Conservation (phyloP, 805 yeast genomes). For the Danielia reshetovae region DNA sequence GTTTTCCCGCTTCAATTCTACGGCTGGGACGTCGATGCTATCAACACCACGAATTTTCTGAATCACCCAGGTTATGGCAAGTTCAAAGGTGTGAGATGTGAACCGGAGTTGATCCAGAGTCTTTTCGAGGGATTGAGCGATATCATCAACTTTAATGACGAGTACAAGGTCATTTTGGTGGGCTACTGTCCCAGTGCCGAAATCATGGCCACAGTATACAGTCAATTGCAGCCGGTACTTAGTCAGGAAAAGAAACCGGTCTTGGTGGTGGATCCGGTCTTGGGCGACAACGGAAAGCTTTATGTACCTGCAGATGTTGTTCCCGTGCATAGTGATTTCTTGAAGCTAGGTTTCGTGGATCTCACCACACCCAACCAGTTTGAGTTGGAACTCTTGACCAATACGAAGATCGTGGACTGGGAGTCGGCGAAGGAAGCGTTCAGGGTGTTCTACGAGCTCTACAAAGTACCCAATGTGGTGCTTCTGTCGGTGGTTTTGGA, state of each 20-base stretch:
- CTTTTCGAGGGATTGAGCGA: slow-evolving; percentile 54
- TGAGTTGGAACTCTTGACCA: slow-evolving; percentile 73
- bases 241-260: slow-evolving; percentile 33
- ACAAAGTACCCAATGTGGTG: slow-evolving; percentile 49
- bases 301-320: slow-evolving; percentile 65
- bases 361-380: slow-evolving; percentile 87
- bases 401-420: slow-evolving; percentile 37
- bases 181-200: slow-evolving; percentile 72
- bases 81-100: slow-evolving; percentile 26
- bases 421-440: slow-evolving; percentile 37
- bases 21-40: slow-evolving; percentile 19
- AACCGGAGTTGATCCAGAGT: slow-evolving; percentile 42
- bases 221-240: slow-evolving; percentile 35
- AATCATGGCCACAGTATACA: slow-evolving; percentile 48
- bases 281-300: slow-evolving; percentile 84
- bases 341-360: slow-evolving; percentile 50
- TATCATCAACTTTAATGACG: slow-evolving; percentile 33
- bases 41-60: slow-evolving; percentile 17
- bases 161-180: slow-evolving; percentile 64
- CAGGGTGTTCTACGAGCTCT: slow-evolving; percentile 37
- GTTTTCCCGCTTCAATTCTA: slow-evolving; percentile 15
- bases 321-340: slow-evolving; percentile 48
- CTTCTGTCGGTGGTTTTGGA: slow-evolving; percentile 52
- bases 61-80: slow-evolving; percentile 18
- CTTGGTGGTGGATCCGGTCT: slow-evolving; percentile 84